Evolutionary conservation across 805 yeast species (phyloP).

Genomic region (Sugiyamaella valdiviana): DNA sequence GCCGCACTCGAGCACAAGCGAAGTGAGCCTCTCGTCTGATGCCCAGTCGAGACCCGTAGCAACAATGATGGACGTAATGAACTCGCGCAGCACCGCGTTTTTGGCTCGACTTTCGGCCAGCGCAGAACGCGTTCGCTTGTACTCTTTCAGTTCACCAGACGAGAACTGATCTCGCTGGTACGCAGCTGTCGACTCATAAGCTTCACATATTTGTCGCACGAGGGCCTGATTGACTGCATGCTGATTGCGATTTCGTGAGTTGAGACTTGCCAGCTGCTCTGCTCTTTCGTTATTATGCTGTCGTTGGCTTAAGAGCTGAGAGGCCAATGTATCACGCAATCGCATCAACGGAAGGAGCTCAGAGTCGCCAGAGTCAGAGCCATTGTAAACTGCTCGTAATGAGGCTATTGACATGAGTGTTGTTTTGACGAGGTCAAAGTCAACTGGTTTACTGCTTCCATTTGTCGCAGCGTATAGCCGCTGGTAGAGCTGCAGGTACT

Average conservation of each 20-base stretch:
- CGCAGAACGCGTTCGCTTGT: not conserved
- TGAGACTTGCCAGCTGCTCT: not conserved
- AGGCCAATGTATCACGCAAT: no score
- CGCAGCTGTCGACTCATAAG: not conserved
- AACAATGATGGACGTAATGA: conserved; percentile 17
- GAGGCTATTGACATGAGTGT: not conserved
- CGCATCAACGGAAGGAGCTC: no score
- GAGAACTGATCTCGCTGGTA: conserved; percentile 7
- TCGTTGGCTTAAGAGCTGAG: not conserved
- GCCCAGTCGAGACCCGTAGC: conserved; percentile 23
- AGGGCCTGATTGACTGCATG: conserved; percentile 3
- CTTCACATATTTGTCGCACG: conserved; percentile 4
- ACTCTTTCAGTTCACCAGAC: conserved; percentile 6
- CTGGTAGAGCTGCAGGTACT: not conserved
- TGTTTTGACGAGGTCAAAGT: not conserved
- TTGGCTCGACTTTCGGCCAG: conserved; percentile 7
- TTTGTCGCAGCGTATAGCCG: not conserved
- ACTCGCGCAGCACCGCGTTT: conserved; percentile 16
- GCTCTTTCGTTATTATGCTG: not conserved
- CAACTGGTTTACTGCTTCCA: not conserved
- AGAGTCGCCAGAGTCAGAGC: no score
- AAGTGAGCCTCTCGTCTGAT: conserved; percentile 4
- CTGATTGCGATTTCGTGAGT: not conserved
- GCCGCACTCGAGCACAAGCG: conserved; percentile 15
- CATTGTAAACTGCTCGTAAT: not conserved